Evolutionary conservation across 2,329 filamentous ascomycete species (phyloP).

Genomic region (Penicillium olsonii): DNA sequence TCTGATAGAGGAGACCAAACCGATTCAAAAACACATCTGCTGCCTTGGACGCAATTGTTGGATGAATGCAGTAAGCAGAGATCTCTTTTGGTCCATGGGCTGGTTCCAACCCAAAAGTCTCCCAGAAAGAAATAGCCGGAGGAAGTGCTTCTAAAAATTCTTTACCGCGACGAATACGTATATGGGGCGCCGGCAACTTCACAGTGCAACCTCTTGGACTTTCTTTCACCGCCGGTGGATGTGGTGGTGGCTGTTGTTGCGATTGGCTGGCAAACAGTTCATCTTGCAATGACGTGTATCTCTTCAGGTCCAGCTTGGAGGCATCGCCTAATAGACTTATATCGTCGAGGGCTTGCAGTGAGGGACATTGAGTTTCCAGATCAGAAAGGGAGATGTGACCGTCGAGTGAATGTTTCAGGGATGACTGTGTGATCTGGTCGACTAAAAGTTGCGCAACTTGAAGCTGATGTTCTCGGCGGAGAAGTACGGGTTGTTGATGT

Average conservation of each 20-base stretch:
- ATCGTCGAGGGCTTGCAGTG: constrained; percentile 32
- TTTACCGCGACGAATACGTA: constrained; percentile 57
- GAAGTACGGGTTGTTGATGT: constrained; percentile 33
- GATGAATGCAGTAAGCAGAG: constrained; percentile 59
- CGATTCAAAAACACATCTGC: constrained; percentile 55
- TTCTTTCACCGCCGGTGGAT: constrained; percentile 26
- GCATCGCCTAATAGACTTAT: constrained; percentile 30
- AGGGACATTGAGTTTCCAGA: constrained; percentile 28
- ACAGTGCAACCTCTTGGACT: constrained; percentile 37
- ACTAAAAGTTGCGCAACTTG: constrained; percentile 44
- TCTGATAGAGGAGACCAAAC: constrained; percentile 57
- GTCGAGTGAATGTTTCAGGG: constrained; percentile 39
- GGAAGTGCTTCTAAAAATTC: constrained; percentile 57
- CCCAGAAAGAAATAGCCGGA: constrained; percentile 61
- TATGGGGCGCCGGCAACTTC: constrained; percentile 52
- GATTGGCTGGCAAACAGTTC: constrained; percentile 19
- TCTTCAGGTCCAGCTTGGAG: constrained; percentile 39
- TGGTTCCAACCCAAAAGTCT: constrained; percentile 60
- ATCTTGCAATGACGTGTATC: constrained; percentile 38
- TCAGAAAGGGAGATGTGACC: constrained; percentile 28
- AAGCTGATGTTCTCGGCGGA: constrained; percentile 38
- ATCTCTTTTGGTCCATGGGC: constrained; percentile 58
- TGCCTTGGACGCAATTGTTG: constrained; percentile 48
- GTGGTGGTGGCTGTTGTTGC: constrained; percentile 11
- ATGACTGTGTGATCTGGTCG: constrained; percentile 48